These are phyloP conservation scores for Trametes versicolor DNA, from an alignment of 1,284 basidiomycete genomes.

Conservation along the genomic window DNA sequence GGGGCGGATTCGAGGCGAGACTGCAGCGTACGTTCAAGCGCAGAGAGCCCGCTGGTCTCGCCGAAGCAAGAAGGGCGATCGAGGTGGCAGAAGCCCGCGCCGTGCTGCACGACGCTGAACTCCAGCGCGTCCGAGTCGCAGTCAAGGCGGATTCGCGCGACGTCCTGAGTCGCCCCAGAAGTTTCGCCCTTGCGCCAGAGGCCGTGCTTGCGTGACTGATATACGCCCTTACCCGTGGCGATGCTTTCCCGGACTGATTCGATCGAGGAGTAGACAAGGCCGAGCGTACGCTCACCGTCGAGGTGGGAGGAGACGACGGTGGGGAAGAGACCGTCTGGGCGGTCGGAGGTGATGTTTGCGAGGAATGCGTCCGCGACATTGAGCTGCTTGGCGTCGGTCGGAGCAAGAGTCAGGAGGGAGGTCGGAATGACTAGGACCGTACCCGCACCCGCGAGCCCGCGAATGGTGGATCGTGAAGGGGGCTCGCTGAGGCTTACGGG, in stretches of 20 bases:
- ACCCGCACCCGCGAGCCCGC: constrained; percentile 65
- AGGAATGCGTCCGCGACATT: constrained; percentile 90
- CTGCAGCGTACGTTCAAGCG: constrained; percentile 85
- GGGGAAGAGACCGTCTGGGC: constrained; percentile 92
- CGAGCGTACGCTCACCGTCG: constrained; percentile 83
- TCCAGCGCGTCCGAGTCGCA: constrained; percentile 96
- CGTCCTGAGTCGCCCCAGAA: constrained; percentile 92
- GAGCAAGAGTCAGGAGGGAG: constrained; percentile 71
- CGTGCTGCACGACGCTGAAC: constrained; percentile 92
- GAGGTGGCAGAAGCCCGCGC: constrained; percentile 95
- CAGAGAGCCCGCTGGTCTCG: constrained; percentile 77
- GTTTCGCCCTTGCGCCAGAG: constrained; percentile 98
- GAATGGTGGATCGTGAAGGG: constrained; percentile 63
- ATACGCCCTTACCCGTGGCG: constrained; percentile 90
- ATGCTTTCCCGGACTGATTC: constrained; percentile 92
- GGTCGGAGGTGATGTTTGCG: constrained; percentile 85
- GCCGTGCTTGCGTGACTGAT: constrained; percentile 96
- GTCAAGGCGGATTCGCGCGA: constrained; percentile 87
- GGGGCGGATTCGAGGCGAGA: constrained; percentile 83
- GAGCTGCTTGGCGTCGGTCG: constrained; percentile 66
- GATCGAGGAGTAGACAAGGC: constrained; percentile 96
- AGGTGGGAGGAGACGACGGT: constrained; percentile 87
- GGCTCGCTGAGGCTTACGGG: constrained; percentile 52
- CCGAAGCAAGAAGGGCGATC: constrained; percentile 88
- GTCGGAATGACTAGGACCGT: constrained; percentile 79